Evolutionary conservation across 2,329 filamentous ascomycete species (phyloP).

Genomic region (Colletotrichum cereale): DNA sequence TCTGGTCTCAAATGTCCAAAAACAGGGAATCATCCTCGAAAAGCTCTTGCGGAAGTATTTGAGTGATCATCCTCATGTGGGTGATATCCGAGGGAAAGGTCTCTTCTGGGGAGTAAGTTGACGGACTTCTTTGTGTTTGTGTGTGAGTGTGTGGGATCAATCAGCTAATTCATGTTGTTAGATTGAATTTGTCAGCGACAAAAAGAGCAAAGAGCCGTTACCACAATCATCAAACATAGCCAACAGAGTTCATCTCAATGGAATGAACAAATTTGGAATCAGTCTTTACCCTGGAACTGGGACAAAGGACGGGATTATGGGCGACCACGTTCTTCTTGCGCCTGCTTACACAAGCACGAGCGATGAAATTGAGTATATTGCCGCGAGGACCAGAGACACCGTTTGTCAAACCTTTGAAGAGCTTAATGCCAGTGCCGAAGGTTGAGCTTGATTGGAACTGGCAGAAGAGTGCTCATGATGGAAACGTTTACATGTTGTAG

Average conservation of each 20-base stretch:
- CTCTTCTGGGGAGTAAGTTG: constrained; percentile 47
- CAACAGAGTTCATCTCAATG: constrained; percentile 47
- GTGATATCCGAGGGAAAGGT: constrained; percentile 48
- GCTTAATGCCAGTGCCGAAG: neutral
- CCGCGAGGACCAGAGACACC: constrained; percentile 37
- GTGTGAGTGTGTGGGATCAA: no score
- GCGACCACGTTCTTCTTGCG: constrained; percentile 45
- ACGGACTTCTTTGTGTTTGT: no score
- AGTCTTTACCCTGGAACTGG: constrained; percentile 57
- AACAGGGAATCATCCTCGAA: constrained; percentile 58
- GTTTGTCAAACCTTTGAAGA: constrained; percentile 32
- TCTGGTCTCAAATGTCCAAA: constrained; percentile 68
- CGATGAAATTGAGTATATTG: constrained; percentile 41
- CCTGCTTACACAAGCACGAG: constrained; percentile 37
- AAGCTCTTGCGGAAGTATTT: constrained; percentile 42
- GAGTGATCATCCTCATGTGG: constrained; percentile 45
- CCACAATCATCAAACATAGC: constrained; percentile 47
- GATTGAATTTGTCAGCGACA: constrained; percentile 48
- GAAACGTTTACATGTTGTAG: no score
- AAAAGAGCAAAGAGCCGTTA: constrained; percentile 46
- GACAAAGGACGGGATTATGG: constrained; percentile 42
- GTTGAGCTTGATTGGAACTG: neutral
- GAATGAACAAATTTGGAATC: constrained; percentile 59
- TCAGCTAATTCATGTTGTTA: neutral
- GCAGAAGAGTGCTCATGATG: neutral